phyloP scores from a whole-genome alignment of 257 asterid species.

The Euphrasia confusa region DNA sequence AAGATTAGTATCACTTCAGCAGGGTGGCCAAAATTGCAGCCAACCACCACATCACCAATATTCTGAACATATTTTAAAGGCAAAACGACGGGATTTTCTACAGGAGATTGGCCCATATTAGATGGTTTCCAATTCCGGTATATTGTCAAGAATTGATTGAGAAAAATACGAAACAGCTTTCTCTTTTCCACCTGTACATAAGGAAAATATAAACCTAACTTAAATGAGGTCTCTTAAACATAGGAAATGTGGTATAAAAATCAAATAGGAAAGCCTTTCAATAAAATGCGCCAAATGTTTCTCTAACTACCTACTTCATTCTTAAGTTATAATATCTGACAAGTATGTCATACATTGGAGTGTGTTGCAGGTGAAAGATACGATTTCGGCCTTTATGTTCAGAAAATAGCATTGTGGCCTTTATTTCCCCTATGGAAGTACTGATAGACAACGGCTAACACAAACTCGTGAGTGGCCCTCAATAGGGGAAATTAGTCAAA shows the following conservation, averaged over 20 bases:
- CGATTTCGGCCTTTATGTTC: constrained; percentile 12
- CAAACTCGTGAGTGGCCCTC: no score
- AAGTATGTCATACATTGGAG: background rate
- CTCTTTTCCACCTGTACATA: constrained; percentile 69
- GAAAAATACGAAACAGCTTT: constrained; percentile 56
- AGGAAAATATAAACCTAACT: constrained; percentile 22
- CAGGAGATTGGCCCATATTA: constrained; percentile 44
- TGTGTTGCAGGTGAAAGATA: constrained; percentile 17
- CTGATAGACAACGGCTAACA: background rate
- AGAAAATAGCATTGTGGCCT: constrained; percentile 15
- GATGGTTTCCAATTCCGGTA: constrained; percentile 75
- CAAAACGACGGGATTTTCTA: constrained; percentile 33
- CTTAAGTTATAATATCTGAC: constrained; percentile 3
- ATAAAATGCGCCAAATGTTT: constrained; percentile 22
- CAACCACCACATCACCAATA: constrained; percentile 57
- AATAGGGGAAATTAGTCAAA: no score
- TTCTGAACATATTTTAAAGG: constrained; percentile 34
- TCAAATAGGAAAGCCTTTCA: constrained; percentile 17
- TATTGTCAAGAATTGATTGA: constrained; percentile 70
- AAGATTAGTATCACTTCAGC: constrained; percentile 57
- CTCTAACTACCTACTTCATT: constrained; percentile 3
- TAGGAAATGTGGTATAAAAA: constrained; percentile 24
- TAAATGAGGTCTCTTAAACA: constrained; percentile 22
- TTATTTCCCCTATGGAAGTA: constrained; percentile 8
- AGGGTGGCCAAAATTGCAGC: constrained; percentile 92